These are phyloP conservation scores for Xylariaceae sp. DNA, from an alignment of 2,329 filamentous ascomycete genomes.

Conservation along the genomic window DNA sequence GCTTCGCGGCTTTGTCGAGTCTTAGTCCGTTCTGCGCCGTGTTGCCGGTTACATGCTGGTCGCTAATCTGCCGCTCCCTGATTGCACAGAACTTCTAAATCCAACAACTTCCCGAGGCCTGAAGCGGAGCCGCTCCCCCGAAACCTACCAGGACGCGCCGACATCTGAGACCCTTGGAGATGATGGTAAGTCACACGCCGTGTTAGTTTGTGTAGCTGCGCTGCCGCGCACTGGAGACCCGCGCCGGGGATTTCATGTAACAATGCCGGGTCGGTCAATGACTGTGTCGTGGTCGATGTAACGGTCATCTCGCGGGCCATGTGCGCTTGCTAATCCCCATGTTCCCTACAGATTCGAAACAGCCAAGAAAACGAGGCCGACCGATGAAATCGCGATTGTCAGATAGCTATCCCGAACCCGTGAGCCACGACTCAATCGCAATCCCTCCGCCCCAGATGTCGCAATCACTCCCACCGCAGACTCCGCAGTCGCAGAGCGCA, in stretches of 20 bases:
- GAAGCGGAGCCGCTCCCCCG: slow-evolving; percentile 78
- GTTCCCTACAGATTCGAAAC: slow-evolving; percentile 42
- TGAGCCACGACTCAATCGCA: slow-evolving; percentile 47
- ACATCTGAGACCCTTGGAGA: slow-evolving; percentile 59
- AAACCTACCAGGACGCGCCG: slow-evolving; percentile 57
- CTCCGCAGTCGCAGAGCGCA: slow-evolving; percentile 50
- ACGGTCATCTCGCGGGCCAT: slow-evolving; percentile 1
- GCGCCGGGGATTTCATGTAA: not conserved
- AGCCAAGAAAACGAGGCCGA: slow-evolving; percentile 58
- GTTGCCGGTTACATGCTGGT: slow-evolving; percentile 20
- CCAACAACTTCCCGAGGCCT: slow-evolving; percentile 60
- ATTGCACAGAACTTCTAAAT: slow-evolving; percentile 47
- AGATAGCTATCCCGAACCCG: slow-evolving; percentile 54
- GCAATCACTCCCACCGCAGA: slow-evolving; percentile 48
- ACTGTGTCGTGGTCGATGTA: not conserved
- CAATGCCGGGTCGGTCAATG: slow-evolving; percentile 1
- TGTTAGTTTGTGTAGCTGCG: slow-evolving; percentile 30
- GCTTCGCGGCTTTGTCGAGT: slow-evolving; percentile 18
- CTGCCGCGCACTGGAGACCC: slow-evolving; percentile 14
- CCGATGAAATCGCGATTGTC: slow-evolving; percentile 58
- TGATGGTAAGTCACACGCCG: slow-evolving; percentile 65
- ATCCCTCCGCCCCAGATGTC: slow-evolving; percentile 45
- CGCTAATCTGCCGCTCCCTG: slow-evolving; percentile 23
- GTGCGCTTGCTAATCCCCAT: slow-evolving; percentile 22
- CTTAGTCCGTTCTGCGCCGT: slow-evolving; percentile 18